Percentiles rank a stretch among this genome's conserved stretches.
Evolutionary conservation across 805 yeast genomes (phyloP).

Genomic region (Zygotorulaspora sp.): DNA sequence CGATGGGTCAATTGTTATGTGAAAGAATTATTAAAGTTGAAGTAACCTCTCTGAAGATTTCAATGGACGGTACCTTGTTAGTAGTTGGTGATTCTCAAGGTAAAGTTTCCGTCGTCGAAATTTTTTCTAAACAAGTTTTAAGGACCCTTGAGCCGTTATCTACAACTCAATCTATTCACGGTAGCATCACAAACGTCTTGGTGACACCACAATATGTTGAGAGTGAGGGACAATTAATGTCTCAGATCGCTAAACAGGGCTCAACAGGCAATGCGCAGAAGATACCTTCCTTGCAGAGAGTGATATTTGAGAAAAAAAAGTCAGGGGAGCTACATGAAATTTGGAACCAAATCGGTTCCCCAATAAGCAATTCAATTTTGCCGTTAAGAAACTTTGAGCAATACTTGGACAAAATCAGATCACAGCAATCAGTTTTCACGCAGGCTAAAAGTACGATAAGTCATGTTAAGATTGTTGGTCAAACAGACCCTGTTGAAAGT

Average conservation of each 20-base stretch:
- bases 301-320: constrained; percentile 40
- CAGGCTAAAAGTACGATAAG: constrained; percentile 38
- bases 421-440: constrained; percentile 50
- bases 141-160: constrained; percentile 43
- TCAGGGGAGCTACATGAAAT: constrained; percentile 43
- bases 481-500: constrained; percentile 4
- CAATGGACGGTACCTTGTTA: constrained; percentile 70
- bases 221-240: constrained; percentile 1
- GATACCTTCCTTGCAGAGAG: constrained; percentile 65
- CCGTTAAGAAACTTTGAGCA: constrained; percentile 39
- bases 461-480: constrained; percentile 30
- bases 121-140: constrained; percentile 61
- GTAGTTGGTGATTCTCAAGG: constrained; percentile 76
- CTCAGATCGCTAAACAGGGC: constrained; percentile 3
- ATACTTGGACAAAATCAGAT: constrained; percentile 46
- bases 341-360: constrained; percentile 32
- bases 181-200: constrained; percentile 29
- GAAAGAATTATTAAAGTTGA: constrained; percentile 24
- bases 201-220: constrained; percentile 9
- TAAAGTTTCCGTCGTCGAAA: constrained; percentile 60
- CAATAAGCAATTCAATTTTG: constrained; percentile 17
- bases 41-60: constrained; percentile 53
- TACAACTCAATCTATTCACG: constrained; percentile 23
- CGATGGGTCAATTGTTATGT: constrained; percentile 29
- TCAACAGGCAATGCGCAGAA: constrained; percentile 22